phyloP scores from a whole-genome alignment of 2,329 filamentous ascomycete genomes.

The Neofusicoccum ribis region DNA sequence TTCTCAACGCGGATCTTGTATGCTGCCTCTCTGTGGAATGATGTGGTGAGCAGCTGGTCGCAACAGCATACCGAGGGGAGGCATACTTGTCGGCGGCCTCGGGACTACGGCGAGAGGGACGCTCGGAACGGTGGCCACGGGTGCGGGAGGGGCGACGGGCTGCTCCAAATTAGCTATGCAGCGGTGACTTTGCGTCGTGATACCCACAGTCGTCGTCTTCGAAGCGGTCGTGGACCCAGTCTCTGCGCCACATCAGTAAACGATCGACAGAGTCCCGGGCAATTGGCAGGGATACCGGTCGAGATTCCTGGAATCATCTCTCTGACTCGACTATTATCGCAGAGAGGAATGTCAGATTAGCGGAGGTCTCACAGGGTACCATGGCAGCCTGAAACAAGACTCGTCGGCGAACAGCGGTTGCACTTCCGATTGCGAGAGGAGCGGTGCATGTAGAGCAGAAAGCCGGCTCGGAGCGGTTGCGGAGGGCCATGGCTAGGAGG shows the following conservation, averaged over 20 bases:
- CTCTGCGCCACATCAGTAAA: conserved; percentile 50
- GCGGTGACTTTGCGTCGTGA: conserved; percentile 23
- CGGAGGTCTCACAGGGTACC: conserved; percentile 26
- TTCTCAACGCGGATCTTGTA: conserved; percentile 83
- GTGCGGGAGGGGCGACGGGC: conserved; percentile 24
- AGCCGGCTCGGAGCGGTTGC: conserved; percentile 14
- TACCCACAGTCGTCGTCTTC: conserved; percentile 59
- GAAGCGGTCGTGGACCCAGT: conserved; percentile 93
- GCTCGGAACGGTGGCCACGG: conserved; percentile 24
- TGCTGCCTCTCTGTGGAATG: conserved; percentile 54
- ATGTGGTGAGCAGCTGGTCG: background rate
- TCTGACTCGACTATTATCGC: conserved; percentile 34
- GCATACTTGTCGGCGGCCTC: conserved; percentile 7
- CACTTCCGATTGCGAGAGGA: conserved; percentile 26
- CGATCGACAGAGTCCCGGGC: conserved; percentile 23
- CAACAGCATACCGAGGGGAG: background rate
- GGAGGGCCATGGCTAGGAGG: conserved; percentile 36
- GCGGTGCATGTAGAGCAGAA: conserved; percentile 21
- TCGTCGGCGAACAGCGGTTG: conserved; percentile 32
- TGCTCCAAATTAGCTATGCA: conserved; percentile 20
- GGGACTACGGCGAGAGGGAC: conserved; percentile 27
- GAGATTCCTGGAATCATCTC: conserved; percentile 63
- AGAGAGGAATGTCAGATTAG: conserved; percentile 39
- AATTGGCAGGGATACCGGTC: conserved; percentile 59
- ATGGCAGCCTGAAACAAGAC: conserved; percentile 27